Evolutionary conservation across 805 yeast species (phyloP), one percentile per base, ranked within the genome.

Genomic region (Candida easanensis): DNA sequence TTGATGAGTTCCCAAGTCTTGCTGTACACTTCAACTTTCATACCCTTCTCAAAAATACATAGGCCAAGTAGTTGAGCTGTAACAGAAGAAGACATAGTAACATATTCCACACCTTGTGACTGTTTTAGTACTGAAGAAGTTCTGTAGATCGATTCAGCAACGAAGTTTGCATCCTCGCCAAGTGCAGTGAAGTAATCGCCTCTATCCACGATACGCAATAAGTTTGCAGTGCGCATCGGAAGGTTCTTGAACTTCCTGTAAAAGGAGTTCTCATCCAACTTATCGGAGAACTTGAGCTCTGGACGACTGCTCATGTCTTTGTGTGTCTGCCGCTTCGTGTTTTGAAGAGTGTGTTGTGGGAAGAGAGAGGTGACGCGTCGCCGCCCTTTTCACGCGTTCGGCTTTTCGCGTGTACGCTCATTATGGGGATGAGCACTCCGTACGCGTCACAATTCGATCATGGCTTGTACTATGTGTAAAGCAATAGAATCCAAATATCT

Each of bases 141-240:
- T 52, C 84, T 85, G 66, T 88, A 91, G 26, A 93, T 80, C 42
- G 74, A 69, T 50, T 89, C 95, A 3, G 97, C 97, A 22, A 88
- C 85, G 44, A 80, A 73, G 34, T 73, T 71, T 4, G 98, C 97
- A 61, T 91, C 96, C 3, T 76, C 78, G 7, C 79, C 80, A 17
- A 88, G 71, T 1, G 79, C 82, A 3, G 86, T 80, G 64, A 82
- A 93, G 62, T 87, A 89, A 47, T 88, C 96, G 35, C 82, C 82
- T 47, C 81, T 79, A 59, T 89, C 96, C 35, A 85, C 83, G n/a
- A 88, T 68, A 34, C 97, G 74, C 18, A 91, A 57, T 0, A 82
- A 73, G 32, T 71, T 66, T 2, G 66, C 60, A 7, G 74, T 73
- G 43, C 76, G 75, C 1, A 71, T 64, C 0, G 82, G 35, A 23